Evolutionary conservation across 352 stramenopile species (phyloP).

Genomic region (Lagenidium giganteum): DNA sequence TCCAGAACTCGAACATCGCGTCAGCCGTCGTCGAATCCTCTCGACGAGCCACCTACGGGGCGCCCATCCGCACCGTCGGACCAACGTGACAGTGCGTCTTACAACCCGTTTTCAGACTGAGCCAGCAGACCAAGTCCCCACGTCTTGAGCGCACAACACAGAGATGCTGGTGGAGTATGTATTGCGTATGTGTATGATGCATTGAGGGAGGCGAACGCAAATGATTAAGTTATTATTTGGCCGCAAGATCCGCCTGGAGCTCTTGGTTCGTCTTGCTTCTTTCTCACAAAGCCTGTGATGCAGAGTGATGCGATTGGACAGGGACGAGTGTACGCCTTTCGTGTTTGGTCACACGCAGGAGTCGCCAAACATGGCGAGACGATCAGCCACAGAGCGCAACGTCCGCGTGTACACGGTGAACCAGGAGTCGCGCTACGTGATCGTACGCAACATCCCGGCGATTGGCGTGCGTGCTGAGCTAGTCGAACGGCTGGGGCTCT

Average conservation of each 20-base stretch:
- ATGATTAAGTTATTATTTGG: too few relatives aligned
- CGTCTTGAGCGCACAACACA: too few relatives aligned
- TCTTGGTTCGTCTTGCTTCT: too few relatives aligned
- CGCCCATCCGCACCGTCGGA: background rate
- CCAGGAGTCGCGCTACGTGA: constrained; percentile 26
- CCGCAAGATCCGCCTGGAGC: too few relatives aligned
- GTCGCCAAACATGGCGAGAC: constrained; percentile 7
- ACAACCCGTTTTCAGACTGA: constrained; percentile 17
- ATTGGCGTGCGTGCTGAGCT: constrained; percentile 21
- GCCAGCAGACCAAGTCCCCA: background rate
- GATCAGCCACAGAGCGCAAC: constrained; percentile 1
- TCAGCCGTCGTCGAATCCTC: constrained; percentile 17
- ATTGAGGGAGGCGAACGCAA: background rate
- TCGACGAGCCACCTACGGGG: constrained; percentile 3
- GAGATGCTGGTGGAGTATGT: background rate
- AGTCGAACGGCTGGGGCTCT: constrained; percentile 17
- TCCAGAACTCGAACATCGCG: background rate
- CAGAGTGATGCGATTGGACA: too few relatives aligned
- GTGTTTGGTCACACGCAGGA: too few relatives aligned
- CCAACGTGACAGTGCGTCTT: constrained; percentile 11
- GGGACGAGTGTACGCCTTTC: too few relatives aligned
- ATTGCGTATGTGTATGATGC: constrained; percentile 10
- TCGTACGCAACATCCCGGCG: constrained; percentile 27
- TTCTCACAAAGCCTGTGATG: too few relatives aligned
- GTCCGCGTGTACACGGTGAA: constrained; percentile 35